Percentiles rank a stretch among this genome's conserved stretches.
Conservation (phyloP, 306 rosid genomes). For the Styphnolobium japonicum region DNA sequence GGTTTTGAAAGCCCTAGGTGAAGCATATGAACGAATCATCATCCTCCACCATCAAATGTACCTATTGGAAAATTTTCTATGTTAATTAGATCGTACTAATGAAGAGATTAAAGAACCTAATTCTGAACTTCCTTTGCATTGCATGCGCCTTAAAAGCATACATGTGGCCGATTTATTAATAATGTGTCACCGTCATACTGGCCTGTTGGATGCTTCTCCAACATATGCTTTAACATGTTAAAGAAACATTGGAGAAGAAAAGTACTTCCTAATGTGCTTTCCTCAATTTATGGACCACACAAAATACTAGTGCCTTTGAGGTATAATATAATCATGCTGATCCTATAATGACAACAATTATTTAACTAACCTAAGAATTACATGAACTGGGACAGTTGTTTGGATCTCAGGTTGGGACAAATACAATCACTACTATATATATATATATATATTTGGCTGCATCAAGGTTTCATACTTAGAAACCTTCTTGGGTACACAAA, state of each 20-base stretch:
- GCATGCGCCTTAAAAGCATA: slow-evolving; percentile 43
- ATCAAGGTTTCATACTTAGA: background rate
- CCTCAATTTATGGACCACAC: slow-evolving; percentile 30
- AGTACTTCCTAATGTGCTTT: slow-evolving; percentile 17
- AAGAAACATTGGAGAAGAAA: slow-evolving; percentile 20
- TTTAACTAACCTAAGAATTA: background rate
- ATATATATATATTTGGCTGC: slow-evolving; percentile 2
- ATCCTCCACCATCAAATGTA: slow-evolving; percentile 35
- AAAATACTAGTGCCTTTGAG: slow-evolving; percentile 7
- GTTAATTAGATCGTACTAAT: slow-evolving; percentile 1
- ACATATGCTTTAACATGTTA: slow-evolving; percentile 40
- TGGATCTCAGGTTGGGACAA: slow-evolving; percentile 11
- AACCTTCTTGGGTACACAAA: background rate
- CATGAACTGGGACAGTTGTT: slow-evolving; percentile 13
- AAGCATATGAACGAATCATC: slow-evolving; percentile 60
- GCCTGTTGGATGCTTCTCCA: slow-evolving; percentile 65
- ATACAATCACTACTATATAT: background rate
- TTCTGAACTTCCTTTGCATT: slow-evolving; percentile 25
- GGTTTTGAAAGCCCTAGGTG: slow-evolving; percentile 30
- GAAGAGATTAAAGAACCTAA: slow-evolving; percentile 29
- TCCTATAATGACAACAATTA: background rate
- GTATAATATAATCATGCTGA: background rate
- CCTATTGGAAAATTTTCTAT: background rate
- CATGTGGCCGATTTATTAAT: slow-evolving; percentile 12
- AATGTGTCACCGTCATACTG: slow-evolving; percentile 31